These are phyloP conservation scores for Nidularia pulvinata DNA, from an alignment of 768 basidiomycete species.

Conservation along the genomic window DNA sequence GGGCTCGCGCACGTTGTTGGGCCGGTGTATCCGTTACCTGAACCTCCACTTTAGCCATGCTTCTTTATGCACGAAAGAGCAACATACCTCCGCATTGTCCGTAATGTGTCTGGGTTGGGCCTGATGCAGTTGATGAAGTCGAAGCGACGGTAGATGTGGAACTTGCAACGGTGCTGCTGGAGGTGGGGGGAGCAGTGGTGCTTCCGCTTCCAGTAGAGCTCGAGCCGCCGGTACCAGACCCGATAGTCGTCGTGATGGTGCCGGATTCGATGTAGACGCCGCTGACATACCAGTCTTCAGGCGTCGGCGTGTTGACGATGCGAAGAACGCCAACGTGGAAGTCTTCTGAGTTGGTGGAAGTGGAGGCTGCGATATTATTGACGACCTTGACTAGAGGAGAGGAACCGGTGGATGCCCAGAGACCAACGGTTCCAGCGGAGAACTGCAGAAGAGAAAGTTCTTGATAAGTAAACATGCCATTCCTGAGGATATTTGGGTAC, in stretches of 20 bases:
- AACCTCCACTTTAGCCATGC: too few species aligned
- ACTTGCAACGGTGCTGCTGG: conserved; percentile 17
- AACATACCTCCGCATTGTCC: conserved; percentile 51
- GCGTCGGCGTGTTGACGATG: conserved; percentile 39
- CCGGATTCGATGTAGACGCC: conserved; percentile 63
- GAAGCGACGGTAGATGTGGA: conserved; percentile 13
- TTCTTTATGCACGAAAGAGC: too few species aligned
- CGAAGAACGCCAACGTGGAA: conserved; percentile 65
- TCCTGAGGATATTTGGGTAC: neutral
- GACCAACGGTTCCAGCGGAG: conserved; percentile 47
- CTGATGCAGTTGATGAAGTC: conserved; percentile 28
- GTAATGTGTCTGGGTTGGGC: conserved; percentile 38
- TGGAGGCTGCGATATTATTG: conserved; percentile 41
- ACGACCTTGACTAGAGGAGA: conserved; percentile 48
- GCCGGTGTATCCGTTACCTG: conserved; percentile 36
- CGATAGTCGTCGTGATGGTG: conserved; percentile 52
- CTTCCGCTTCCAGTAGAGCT: conserved; percentile 3
- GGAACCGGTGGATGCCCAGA: conserved; percentile 55
- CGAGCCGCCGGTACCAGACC: conserved; percentile 23
- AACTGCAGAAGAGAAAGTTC: conserved; percentile 32
- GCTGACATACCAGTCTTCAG: conserved; percentile 60
- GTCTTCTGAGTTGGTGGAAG: conserved; percentile 59
- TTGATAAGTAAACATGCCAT: neutral
- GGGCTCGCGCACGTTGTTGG: conserved; percentile 41
- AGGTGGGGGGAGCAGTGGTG: conserved; percentile 10